Evolutionary conservation across 345 rosid species (phyloP), one percentile per base, ranked within the genome.

Genomic region (Pistacia vera): DNA sequence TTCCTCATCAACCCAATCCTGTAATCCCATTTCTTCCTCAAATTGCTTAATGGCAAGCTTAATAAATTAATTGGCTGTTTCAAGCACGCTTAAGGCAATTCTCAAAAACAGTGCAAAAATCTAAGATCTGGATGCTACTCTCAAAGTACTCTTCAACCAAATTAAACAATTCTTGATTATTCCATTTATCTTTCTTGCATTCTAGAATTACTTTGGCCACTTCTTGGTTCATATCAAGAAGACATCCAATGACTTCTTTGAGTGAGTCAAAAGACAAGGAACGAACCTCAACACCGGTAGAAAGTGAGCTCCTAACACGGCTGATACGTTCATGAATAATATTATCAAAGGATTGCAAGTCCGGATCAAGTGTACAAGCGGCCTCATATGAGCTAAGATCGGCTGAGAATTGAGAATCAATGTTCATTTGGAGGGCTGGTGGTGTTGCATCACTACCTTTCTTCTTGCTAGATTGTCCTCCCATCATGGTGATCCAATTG

Each of bases 151-250:
- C 85, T 75, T 91, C 82, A 1, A 93, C 97, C 75, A 93, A 86
- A 68, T 79, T 79, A 60, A 82, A 90, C 81, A 93, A 82, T 9
- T 86, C 93, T 33, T 76, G 75, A 68, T 88, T 89, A 54, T 86
- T 87, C 98, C 97, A 96, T 75, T 89, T 90, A 72, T 93, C 98
- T 51, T 87, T 82, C 81, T 88, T 86, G 83, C 82, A 61, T 22
- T 92, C 88, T 10, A 93, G 83, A 48, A 96, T 93, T 73, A 93
- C 85, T 63, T 90, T 83, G 66, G 84, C 97, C n/a, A 86, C 97
- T 57, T 90, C 99, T 81, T 92, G 97, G 76, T 93, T 91, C 95
- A 91, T 89, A 28, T 90, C 98, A 20, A 93, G 91, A 49, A 96
- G 87, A 66, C 88, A 81, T 20, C 76, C 86, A 0, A 89, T 93